Conservation (phyloP, 495 filamentous ascomycete species). For the Trichoderma asperelloides region DNA sequence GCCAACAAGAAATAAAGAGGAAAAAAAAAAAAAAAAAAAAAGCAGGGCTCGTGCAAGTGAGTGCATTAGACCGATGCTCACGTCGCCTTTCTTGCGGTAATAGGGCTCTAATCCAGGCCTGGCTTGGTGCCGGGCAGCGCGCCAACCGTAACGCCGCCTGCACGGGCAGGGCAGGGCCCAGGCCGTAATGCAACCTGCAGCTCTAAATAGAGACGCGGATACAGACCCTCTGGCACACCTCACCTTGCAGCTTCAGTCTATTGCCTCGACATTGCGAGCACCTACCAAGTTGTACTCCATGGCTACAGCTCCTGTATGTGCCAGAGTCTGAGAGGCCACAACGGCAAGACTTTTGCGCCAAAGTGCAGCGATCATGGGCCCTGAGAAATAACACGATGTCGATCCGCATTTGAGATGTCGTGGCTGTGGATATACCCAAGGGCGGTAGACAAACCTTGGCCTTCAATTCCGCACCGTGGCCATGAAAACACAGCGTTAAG, state of each 20-base stretch:
- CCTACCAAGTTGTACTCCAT: too few species aligned
- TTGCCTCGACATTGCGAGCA: too few species aligned
- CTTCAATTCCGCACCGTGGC: not conserved
- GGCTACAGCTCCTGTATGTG: too few species aligned
- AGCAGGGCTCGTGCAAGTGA: not conserved
- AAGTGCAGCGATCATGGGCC: not conserved
- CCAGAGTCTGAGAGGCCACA: not conserved
- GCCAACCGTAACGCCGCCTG: not conserved
- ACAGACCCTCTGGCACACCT: too few species aligned
- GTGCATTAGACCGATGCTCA: not conserved
- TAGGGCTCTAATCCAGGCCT: not conserved
- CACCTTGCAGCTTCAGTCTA: too few species aligned
- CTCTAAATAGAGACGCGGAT: not conserved
- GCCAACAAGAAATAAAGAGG: not conserved
- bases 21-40: not conserved
- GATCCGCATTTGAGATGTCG: not conserved
- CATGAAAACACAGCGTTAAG: not conserved
- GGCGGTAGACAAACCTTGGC: not conserved
- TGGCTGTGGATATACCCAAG: not conserved
- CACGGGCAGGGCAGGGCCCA: not conserved
- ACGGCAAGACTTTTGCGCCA: not conserved
- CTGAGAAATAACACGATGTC: not conserved
- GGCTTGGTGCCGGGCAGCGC: not conserved
- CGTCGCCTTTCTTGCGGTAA: not conserved
- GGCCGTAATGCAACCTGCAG: not conserved